Conservation (phyloP, 371 early-diverging fungal genomes). For the Umbelopsis sp. region DNA sequence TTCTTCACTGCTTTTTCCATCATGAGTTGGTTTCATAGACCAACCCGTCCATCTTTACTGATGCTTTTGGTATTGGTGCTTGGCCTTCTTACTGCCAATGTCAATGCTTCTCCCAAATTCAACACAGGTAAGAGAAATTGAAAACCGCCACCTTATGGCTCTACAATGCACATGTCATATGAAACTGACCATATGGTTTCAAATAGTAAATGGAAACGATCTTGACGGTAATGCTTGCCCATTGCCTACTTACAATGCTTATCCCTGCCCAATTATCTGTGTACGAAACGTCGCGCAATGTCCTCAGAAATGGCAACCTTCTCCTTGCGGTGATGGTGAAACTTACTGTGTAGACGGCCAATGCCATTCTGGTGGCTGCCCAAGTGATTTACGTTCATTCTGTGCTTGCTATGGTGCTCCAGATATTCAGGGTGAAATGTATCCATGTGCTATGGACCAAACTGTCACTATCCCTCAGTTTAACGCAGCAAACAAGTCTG, state of each 20-base stretch:
- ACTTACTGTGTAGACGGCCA: constrained; percentile 48
- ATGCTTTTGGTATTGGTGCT: not conserved
- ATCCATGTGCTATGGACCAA: constrained; percentile 23
- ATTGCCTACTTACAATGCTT: constrained; percentile 28
- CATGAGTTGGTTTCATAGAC: constrained; percentile 6
- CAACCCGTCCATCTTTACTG: not conserved
- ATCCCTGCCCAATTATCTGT: constrained; percentile 47
- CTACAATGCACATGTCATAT: too few species aligned
- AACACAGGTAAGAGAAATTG: not conserved
- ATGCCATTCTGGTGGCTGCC: constrained; percentile 40
- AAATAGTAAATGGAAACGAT: constrained; percentile 44
- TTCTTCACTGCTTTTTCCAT: not conserved
- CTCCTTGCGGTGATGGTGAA: constrained; percentile 34
- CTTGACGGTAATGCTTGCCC: constrained; percentile 45
- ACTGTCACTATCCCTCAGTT: constrained; percentile 36
- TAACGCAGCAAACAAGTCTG: constrained; percentile 40
- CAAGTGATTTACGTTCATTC: constrained; percentile 22
- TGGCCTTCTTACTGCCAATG: not conserved
- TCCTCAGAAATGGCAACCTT: constrained; percentile 25
- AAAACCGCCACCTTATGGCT: not conserved
- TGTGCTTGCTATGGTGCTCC: constrained; percentile 27
- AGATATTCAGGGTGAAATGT: constrained; percentile 9
- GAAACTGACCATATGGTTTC: not conserved
- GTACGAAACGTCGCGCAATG: constrained; percentile 33
- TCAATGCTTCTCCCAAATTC: constrained; percentile 2